Conservation (phyloP, 2,329 filamentous ascomycete genomes). For the Fusarium scirpi region DNA sequence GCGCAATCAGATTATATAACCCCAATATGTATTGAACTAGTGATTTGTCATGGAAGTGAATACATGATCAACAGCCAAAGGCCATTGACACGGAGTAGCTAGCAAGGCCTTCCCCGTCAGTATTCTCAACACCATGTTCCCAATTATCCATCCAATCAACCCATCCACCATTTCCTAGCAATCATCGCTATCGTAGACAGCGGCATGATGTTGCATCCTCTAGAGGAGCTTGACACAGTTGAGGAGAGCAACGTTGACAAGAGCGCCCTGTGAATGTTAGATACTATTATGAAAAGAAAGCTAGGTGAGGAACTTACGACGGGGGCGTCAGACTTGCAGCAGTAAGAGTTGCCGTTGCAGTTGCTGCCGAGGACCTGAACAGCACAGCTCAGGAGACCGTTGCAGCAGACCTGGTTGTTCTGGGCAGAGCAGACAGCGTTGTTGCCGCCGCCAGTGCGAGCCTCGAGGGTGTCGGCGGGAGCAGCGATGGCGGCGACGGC, state of each 20-base stretch:
- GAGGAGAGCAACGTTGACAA: conserved; percentile 17
- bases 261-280: neutral
- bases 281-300: no score
- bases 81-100: conserved; percentile 9
- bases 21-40: conserved; percentile 3
- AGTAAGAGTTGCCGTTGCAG: conserved; percentile 10
- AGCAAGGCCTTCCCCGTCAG: conserved; percentile 8
- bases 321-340: neutral
- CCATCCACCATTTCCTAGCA: neutral
- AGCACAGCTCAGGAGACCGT: conserved; percentile 2
- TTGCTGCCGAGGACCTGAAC: conserved; percentile 20
- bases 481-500: conserved; percentile 24
- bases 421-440: conserved; percentile 18
- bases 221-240: conserved; percentile 13
- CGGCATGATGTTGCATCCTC: neutral
- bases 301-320: no score
- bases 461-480: conserved; percentile 16
- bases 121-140: neutral
- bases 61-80: neutral
- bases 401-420: conserved; percentile 27
- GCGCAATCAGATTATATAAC: neutral
- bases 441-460: conserved; percentile 12
- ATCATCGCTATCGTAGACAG: neutral
- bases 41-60: conserved; percentile 3
- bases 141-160: neutral